phyloP scores from a whole-genome alignment of 257 asterid genomes.

The Gardenia jasminoides region DNA sequence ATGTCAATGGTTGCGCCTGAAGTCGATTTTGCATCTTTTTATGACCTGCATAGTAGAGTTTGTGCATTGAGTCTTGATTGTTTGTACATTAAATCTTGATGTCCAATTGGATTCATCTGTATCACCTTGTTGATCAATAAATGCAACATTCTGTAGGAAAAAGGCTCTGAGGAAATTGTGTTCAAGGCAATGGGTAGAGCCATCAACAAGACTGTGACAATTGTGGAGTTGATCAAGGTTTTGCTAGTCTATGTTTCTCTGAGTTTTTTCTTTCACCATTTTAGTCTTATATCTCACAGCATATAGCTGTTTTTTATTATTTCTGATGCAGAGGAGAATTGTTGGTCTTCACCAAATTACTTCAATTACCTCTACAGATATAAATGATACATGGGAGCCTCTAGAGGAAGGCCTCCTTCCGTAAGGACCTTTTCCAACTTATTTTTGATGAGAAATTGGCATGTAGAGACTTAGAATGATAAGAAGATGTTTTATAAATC shows the following conservation, averaged over 20 bases:
- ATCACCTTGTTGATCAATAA: background rate
- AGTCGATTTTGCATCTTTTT: background rate
- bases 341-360: constrained; percentile 95
- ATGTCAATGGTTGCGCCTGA: background rate
- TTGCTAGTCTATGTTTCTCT: background rate
- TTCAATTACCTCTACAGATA: constrained; percentile 77
- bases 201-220: constrained; percentile 64
- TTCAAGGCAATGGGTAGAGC: constrained; percentile 83
- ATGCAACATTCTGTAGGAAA: constrained; percentile 38
- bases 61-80: background rate
- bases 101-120: background rate
- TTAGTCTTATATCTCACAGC: constrained; percentile 17
- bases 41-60: background rate
- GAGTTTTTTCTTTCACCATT: background rate
- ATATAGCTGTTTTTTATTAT: constrained; percentile 9
- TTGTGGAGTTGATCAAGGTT: constrained; percentile 70
- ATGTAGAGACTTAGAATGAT: background rate
- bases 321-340: constrained; percentile 69
- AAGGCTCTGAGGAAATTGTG: constrained; percentile 57
- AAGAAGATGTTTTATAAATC: too few species aligned
- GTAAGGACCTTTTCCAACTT: constrained; percentile 43
- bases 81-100: background rate
- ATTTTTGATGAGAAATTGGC: background rate
- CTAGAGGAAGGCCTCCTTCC: constrained; percentile 95
- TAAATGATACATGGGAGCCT: constrained; percentile 98